Evolutionary conservation across 805 yeast genomes (phyloP), one percentile per base, ranked within the genome.

Genomic region (Barnettozyma botsteinii): DNA sequence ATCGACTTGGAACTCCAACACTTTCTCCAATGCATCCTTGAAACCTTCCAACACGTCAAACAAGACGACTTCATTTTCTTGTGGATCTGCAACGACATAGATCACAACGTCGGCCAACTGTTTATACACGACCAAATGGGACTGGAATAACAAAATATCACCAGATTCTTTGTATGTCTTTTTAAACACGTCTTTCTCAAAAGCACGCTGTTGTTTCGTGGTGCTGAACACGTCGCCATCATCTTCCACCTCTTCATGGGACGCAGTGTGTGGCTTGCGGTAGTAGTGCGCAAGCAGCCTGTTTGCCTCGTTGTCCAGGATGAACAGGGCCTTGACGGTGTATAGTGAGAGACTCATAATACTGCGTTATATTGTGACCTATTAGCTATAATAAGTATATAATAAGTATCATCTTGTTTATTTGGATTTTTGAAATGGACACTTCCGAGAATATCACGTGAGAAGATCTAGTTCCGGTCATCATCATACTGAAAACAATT

Each of bases 221-320:
- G 64, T 65, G 7, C 52, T 36, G 11, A 57, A 49, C 25, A 51
- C 50, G n/a, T 36, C 20, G 32, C 62, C 63, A 6, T 59, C 56
- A 20, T 54, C 51, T 29, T 54, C 62, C 48, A 17, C 18, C 41
- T 45, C 46, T 13, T 44, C 24, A 6, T 8, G 18, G 11, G 35
- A 17, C 3, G 28, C 5, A 11, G 24, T 17, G 27, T 79, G 80
- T 29, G 87, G 84, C 10, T 82, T 76, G 37, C 70, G 68, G 67
- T 82, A 91, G 70, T 91, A 93, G 57, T 89, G 89, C 47, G 95
- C 81, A 55, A 75, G 84, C 30, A 93, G 65, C 52, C 98, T 70
- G 41, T 78, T 73, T 13, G 95, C 96, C 41, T 81, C 82, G 52
- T 69, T 75, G 61, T 89, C 97, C 50, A 93, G 74, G 49, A 93